These are phyloP conservation scores for Suillus subalutaceus DNA, from an alignment of 768 basidiomycete genomes.

Conservation along the genomic window DNA sequence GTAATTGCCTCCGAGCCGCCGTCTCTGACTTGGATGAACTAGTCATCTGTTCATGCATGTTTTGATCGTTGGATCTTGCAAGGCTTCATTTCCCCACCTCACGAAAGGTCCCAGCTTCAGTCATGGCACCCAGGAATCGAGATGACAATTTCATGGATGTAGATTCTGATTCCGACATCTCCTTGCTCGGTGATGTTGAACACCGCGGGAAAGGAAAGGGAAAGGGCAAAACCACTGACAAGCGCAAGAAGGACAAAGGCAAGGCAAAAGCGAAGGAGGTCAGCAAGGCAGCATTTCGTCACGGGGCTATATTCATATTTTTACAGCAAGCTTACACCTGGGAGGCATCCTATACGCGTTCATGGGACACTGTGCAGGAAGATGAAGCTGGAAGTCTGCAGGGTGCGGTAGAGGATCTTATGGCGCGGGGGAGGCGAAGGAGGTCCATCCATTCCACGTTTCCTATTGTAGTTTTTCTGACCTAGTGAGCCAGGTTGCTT, in stretches of 20 bases:
- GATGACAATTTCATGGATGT: slow-evolving; percentile 50
- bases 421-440: slow-evolving; percentile 83
- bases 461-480: slow-evolving; percentile 15
- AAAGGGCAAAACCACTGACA: slow-evolving; percentile 56
- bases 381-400: slow-evolving; percentile 93
- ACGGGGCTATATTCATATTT: not conserved
- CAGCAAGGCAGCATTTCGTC: slow-evolving; percentile 13
- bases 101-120: not conserved
- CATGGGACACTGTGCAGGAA: slow-evolving; percentile 97
- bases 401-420: slow-evolving; percentile 84
- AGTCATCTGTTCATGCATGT: not conserved
- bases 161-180: slow-evolving; percentile 76
- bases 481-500: slow-evolving; percentile 56
- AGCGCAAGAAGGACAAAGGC: slow-evolving; percentile 57
- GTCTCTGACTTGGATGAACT: not conserved
- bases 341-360: slow-evolving; percentile 93
- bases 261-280: slow-evolving; percentile 39
- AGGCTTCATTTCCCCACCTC: not conserved
- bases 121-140: slow-evolving; percentile 28
- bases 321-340: slow-evolving; percentile 85
- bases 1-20: not conserved
- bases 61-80: not conserved
- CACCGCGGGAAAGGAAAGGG: slow-evolving; percentile 57
- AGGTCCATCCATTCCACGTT: slow-evolving; percentile 52
- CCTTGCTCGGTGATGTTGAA: slow-evolving; percentile 53